Evolutionary conservation across 2,329 filamentous ascomycete genomes (phyloP), one percentile per base, ranked within the genome.

Genomic region (Colletotrichum filicis): DNA sequence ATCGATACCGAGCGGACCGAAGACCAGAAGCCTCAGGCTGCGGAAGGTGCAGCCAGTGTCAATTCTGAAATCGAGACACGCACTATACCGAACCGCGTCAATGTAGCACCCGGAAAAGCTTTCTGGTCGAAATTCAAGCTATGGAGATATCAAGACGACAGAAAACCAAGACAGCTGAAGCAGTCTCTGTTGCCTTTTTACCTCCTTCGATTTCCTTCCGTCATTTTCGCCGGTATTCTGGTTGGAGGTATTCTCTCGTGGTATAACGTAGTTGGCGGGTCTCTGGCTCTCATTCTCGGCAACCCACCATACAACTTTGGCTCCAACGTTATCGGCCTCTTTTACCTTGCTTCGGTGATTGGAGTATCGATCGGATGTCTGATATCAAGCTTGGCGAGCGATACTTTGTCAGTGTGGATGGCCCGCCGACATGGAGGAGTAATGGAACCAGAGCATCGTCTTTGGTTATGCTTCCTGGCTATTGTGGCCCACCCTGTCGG

Each of bases 401-500:
- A 79, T 53, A 59, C 65, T 1, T 53, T 79, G 8, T 68, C 74
- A 9, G 22, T 78, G 11, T 66, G 60, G 16, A 73, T 79, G 26
- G 74, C 77, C 0, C 76, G 77, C 2, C 60, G 74, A 22, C 78
- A 77, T 22, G 71, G 73, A 8, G 77, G 77, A 0, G 73, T 79
- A 5, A 77, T 77, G 73, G 77, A 79, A 19, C 77, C 77, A 1
- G 77, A 79, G 58, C 76, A 79, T 9, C 76, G 77, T 1, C 74
- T 79, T 2, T 79, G 76, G 76, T 74, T 74, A 3, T 77, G 73
- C 14, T 49, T 49, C 42, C 19, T 49, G 42, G 42, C 42, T n/a
- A n/a, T 49, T 8, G 9, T 49, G 4, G 42, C 42, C 19, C 42
- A 49, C 11, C 42, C 42, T 4, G 42, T 49, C 8, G 42, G 42